Evolutionary conservation across 2,329 filamentous ascomycete species (phyloP), one percentile per base, ranked within the genome.

Genomic region (Diaporthe sp.): DNA sequence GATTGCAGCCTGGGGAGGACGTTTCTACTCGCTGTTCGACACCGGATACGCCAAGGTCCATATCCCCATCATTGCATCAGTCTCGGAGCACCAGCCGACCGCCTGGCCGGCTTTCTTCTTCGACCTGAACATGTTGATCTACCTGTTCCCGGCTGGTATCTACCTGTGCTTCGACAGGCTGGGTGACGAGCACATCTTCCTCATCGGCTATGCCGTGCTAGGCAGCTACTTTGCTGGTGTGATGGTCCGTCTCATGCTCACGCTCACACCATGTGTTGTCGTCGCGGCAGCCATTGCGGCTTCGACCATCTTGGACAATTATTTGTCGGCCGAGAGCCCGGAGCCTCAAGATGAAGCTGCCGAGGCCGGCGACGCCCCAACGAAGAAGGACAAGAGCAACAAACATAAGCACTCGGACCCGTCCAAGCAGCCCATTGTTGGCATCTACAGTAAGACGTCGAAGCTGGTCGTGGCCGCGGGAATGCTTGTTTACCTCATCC

Each of bases 31-130:
- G 30, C 92, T 99, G 42, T 99, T 96, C 95, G 97, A 99, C 83
- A 99, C 97, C 8, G 94, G 95, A 80, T 99, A 99, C 82, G 97
- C 97, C 81, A 99, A 99, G 89, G 97, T 98, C 77, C 97, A 99
- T 82, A 99, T 99, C 82, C 97, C 97, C 76, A 99, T 99, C 82
- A 99, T 99, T 83, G 97, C 97, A 4, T 99, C 97, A n/a, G 97
- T 99, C 61, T 99, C 97, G 1, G 97, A 99, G 86, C 97, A 99
- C 87, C 97, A 99, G 86, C 97, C 97, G 72, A 99, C 97, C 50
- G 97, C 97, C 57, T 99, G 97, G 97, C 97, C 97, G 3, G 95
- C 97, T 22, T 99, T 98, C 89, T 99, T 99, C 88, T 99, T 99
- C 84, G 97, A 99, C 81, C 89, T 99, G 79, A 98, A 97, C 88